Base-by-base conservation (phyloP, 495 filamentous ascomycete species). In the Penicillium salamii region DNA sequence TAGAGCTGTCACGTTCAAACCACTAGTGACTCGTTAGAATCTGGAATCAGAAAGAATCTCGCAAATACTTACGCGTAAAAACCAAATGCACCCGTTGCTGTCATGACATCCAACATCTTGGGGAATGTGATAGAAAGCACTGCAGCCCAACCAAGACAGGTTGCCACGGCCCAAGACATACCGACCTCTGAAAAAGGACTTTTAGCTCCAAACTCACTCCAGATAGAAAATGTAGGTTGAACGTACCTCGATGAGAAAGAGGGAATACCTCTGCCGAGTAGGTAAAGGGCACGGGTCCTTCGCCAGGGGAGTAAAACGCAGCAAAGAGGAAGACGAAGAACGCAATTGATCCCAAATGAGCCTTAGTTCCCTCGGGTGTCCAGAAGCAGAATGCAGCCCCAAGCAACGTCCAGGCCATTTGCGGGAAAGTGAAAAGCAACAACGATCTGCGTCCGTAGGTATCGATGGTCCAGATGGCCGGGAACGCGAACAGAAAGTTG, bases 261-360 rank as follows among this genome's bases (percentile, higher is more conserved):
- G 88, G 89, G 57, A 91, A 91, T 3, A 89, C 86, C 64, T 93
- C 89, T 3, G 88, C 88, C 7, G 84, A 88, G 59, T 89, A 87
- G 3, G 83, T 83, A 61, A 81, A 88, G 1, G 87, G 85, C 6
- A 88, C 84, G 7, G 85, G 85, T 1, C 84, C 86, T 67, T 84
- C 83, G 7, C 85, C 84, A 1, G 83, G 80, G 3, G 82, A 86
- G 68, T 87, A 88, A 59, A 85, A 86, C 2, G 76, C 79, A 11
- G 76, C 78, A 53, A 87, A 88, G 17, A 89, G 42, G 68, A 82
- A 87, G 48, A 88, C 66, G 57, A 87, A 89, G 35, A 85, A 69
- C 11, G 82, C 79, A 20, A 89, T 78, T 1, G 78, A 61, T 1
- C 67, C 84, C 6, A 86, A 57, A 57, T 87, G 86, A 0, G 80